A percentile compares a stretch with the other conserved stretches of the same genome.
These are phyloP conservation scores for Candida nitratophila DNA, from an alignment of 805 yeast genomes.

Conservation along the genomic window DNA sequence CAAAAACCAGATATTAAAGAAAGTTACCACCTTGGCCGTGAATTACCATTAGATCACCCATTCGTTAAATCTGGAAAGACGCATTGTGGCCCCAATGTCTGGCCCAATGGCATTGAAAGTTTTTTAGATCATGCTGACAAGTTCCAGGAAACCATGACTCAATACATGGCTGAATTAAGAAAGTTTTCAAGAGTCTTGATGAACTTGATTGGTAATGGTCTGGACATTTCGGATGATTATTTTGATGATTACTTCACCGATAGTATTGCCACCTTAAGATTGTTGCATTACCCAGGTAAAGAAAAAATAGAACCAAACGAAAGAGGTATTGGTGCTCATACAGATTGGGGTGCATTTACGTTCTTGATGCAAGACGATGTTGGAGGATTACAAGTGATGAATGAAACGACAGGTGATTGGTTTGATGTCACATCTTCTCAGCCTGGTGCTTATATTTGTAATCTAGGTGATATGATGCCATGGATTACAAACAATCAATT, in stretches of 20 bases:
- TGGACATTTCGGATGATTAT: slow-evolving; percentile 21
- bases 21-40: slow-evolving; percentile 26
- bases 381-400: slow-evolving; percentile 32
- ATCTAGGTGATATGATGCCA: slow-evolving; percentile 32
- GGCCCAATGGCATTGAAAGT: slow-evolving; percentile 20
- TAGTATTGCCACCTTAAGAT: slow-evolving; percentile 23
- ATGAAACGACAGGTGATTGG: slow-evolving; percentile 22
- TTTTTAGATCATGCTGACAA: slow-evolving; percentile 22
- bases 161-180: slow-evolving; percentile 10
- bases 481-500: slow-evolving; percentile 32
- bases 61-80: slow-evolving; percentile 7
- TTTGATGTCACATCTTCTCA: slow-evolving; percentile 21
- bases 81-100: slow-evolving; percentile 14
- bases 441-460: slow-evolving; percentile 29
- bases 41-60: slow-evolving; percentile 6
- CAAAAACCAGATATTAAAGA: slow-evolving; percentile 26
- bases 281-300: slow-evolving; percentile 28
- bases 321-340: slow-evolving; percentile 33
- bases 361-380: slow-evolving; percentile 28
- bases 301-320: slow-evolving; percentile 20
- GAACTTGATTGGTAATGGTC: slow-evolving; percentile 22
- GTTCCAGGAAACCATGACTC: slow-evolving; percentile 9
- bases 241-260: slow-evolving; percentile 18
- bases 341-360: slow-evolving; percentile 31
- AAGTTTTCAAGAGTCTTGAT: slow-evolving; percentile 17